Evolutionary conservation across 2,329 filamentous ascomycete species (phyloP).

Genomic region (Aspergillus novofumigatus): DNA sequence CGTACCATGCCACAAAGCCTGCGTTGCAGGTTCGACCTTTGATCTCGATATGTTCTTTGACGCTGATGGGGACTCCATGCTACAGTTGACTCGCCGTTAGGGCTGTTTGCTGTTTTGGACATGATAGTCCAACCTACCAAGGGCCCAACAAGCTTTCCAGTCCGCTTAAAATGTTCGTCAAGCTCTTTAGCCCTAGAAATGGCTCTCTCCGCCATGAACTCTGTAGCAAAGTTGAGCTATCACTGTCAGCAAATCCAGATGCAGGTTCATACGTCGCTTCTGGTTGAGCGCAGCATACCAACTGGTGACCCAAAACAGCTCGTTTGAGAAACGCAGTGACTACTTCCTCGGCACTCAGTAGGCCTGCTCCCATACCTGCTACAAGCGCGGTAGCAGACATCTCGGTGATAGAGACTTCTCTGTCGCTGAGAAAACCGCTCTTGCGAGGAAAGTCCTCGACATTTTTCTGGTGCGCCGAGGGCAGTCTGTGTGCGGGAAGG

Average conservation of each 20-base stretch:
- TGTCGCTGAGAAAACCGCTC: slow-evolving; percentile 46
- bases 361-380: slow-evolving; percentile 22
- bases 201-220: slow-evolving; percentile 35
- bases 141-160: slow-evolving; percentile 46
- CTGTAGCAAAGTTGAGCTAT: slow-evolving; percentile 35
- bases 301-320: slow-evolving; percentile 30
- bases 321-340: slow-evolving; percentile 32
- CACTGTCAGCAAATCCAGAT: not conserved
- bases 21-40: slow-evolving; percentile 42
- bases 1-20: slow-evolving; percentile 34
- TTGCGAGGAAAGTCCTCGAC: slow-evolving; percentile 31
- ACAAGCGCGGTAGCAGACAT: slow-evolving; percentile 29
- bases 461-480: slow-evolving; percentile 24
- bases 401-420: slow-evolving; percentile 53
- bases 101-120: not conserved
- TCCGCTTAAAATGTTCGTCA: slow-evolving; percentile 27
- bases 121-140: slow-evolving; percentile 23
- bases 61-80: slow-evolving; percentile 53
- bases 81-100: not conserved
- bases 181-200: slow-evolving; percentile 30
- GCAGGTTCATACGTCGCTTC: not conserved
- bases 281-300: slow-evolving; percentile 18
- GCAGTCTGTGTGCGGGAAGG: slow-evolving; percentile 23
- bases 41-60: slow-evolving; percentile 61
- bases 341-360: slow-evolving; percentile 29